A percentile compares a stretch with the other conserved stretches of the same genome.
Evolutionary conservation across 352 stramenopile species (phyloP).

Genomic region (Phytophthora hibernalis): DNA sequence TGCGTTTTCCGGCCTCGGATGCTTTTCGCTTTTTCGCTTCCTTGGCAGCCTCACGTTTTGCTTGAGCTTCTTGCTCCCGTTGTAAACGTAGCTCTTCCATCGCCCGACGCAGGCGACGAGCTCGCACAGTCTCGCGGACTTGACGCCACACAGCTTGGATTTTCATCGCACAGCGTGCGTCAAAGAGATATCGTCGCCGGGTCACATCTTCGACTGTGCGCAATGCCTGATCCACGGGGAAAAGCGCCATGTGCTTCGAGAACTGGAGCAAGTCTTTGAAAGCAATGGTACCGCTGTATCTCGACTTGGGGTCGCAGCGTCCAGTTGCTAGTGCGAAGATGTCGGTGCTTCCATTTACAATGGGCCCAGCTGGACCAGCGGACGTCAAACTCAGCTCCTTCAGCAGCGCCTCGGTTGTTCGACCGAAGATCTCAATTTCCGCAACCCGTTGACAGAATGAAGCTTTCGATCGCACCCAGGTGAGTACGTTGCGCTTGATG

Average conservation of each 20-base stretch:
- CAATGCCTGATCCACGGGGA: slow-evolving; percentile 70
- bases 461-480: slow-evolving; percentile 56
- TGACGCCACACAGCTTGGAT: slow-evolving; percentile 70
- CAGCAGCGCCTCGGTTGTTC: slow-evolving; percentile 58
- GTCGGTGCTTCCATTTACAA: slow-evolving; percentile 22
- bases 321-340: slow-evolving; percentile 49
- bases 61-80: slow-evolving; percentile 52
- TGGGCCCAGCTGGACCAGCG: slow-evolving; percentile 6
- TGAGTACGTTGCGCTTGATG: slow-evolving; percentile 68
- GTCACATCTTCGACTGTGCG: slow-evolving; percentile 64
- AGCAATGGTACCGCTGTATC: slow-evolving; percentile 44
- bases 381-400: slow-evolving; percentile 48
- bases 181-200: slow-evolving; percentile 54
- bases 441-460: slow-evolving; percentile 64
- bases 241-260: slow-evolving; percentile 73
- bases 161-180: slow-evolving; percentile 61
- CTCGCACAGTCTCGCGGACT: slow-evolving; percentile 48
- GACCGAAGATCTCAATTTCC: slow-evolving; percentile 69
- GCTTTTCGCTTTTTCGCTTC: slow-evolving; percentile 34
- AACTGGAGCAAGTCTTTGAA: slow-evolving; percentile 72
- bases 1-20: slow-evolving; percentile 31
- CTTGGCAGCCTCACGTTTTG: slow-evolving; percentile 31
- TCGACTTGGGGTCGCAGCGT: slow-evolving; percentile 19
- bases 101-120: slow-evolving; percentile 47
- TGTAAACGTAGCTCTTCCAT: slow-evolving; percentile 55